Evolutionary conservation across 192 early-diverging fungal genomes (phyloP).

Genomic region (Paraglomus brasilianum): DNA sequence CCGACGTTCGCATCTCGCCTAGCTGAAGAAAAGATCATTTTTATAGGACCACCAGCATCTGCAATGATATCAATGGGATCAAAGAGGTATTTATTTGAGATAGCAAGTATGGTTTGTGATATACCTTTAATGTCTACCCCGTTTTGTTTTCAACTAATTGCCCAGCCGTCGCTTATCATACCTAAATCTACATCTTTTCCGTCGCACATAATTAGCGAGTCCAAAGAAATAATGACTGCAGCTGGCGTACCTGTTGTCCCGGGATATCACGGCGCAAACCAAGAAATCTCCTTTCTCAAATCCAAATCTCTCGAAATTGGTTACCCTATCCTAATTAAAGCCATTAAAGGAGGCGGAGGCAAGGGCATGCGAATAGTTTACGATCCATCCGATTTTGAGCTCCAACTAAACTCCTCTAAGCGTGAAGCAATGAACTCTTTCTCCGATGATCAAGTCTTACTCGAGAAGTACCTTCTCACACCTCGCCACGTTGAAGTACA

Average conservation of each 20-base stretch:
- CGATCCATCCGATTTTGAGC: slow-evolving; percentile 68
- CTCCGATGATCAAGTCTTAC: slow-evolving; percentile 84
- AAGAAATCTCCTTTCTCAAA: slow-evolving; percentile 72
- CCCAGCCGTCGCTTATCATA: too few relatives aligned
- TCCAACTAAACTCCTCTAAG: slow-evolving; percentile 80
- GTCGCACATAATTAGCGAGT: slow-evolving; percentile 55
- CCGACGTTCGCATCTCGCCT: slow-evolving; percentile 81
- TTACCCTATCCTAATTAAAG: slow-evolving; percentile 97
- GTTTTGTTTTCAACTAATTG: too few relatives aligned
- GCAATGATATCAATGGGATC: slow-evolving; percentile 93
- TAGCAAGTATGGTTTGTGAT: background rate
- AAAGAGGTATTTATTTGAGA: slow-evolving; percentile 59
- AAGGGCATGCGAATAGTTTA: slow-evolving; percentile 97
- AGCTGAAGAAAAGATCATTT: slow-evolving; percentile 61
- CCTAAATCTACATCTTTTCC: too few relatives aligned
- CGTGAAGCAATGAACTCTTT: slow-evolving; percentile 90
- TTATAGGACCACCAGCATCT: slow-evolving; percentile 88
- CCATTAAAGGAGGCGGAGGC: slow-evolving; percentile 94
- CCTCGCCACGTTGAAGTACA: slow-evolving; percentile 97
- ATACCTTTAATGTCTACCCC: too few relatives aligned
- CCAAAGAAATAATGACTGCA: slow-evolving; percentile 88
- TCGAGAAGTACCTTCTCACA: slow-evolving; percentile 87
- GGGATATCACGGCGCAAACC: slow-evolving; percentile 90
- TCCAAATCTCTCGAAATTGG: slow-evolving; percentile 78
- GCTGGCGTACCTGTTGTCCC: slow-evolving; percentile 91